Conservation (phyloP, 768 basidiomycete genomes). For the Xanthoconium stramineum region DNA sequence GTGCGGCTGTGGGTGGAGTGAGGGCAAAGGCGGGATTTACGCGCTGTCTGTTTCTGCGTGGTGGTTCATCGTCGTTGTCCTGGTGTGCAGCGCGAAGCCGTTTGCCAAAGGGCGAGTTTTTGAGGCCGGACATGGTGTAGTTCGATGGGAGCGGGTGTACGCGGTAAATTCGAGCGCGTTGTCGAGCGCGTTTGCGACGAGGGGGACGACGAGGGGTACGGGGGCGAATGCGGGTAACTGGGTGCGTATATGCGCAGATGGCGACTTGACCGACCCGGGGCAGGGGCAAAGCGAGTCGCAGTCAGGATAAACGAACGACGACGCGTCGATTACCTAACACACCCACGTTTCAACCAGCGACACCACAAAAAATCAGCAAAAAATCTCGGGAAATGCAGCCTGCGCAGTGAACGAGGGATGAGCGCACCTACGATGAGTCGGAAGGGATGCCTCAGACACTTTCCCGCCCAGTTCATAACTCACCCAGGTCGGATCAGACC, state of each 20-base stretch:
- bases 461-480: constrained; percentile 13
- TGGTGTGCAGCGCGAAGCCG: constrained; percentile 71
- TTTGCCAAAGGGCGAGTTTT: constrained; percentile 84
- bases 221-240: not conserved
- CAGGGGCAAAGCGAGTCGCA: constrained; percentile 24
- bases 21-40: constrained; percentile 54
- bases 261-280: constrained; percentile 16
- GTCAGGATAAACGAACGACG: constrained; percentile 20
- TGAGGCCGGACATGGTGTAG: constrained; percentile 63
- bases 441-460: not conserved
- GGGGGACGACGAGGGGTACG: not conserved
- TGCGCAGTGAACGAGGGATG: not conserved
- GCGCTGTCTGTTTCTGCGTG: constrained; percentile 49
- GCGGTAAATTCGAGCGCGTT: not conserved
- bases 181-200: not conserved
- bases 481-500: constrained; percentile 5
- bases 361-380: constrained; percentile 2
- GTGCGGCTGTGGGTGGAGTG: constrained; percentile 28
- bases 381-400: constrained; percentile 2
- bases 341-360: constrained; percentile 27
- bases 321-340: constrained; percentile 34
- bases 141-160: not conserved
- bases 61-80: constrained; percentile 52
- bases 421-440: not conserved
- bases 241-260: constrained; percentile 3